phyloP scores from a whole-genome alignment of 2,329 filamentous ascomycete genomes.

The Cladosporium sphaerospermum region DNA sequence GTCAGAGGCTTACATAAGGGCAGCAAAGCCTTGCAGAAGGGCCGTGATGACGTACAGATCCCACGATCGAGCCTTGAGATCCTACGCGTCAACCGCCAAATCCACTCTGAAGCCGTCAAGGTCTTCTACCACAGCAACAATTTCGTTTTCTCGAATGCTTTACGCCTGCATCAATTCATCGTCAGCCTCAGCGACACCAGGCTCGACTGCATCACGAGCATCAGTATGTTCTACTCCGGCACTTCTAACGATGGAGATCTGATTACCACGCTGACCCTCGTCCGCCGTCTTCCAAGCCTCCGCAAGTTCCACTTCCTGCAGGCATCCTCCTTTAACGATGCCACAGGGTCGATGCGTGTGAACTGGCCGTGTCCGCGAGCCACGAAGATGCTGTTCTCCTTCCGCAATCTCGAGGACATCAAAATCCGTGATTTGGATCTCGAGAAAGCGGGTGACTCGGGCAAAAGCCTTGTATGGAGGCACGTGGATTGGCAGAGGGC shows the following conservation, averaged over 20 bases:
- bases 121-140: constrained; percentile 51
- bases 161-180: neutral
- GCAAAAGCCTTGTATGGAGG: neutral
- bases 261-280: constrained; percentile 11
- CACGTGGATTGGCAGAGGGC: neutral
- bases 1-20: no score
- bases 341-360: neutral
- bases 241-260: neutral
- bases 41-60: neutral
- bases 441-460: neutral
- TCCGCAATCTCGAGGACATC: constrained; percentile 3
- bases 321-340: neutral
- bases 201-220: neutral
- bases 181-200: neutral
- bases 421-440: constrained; percentile 4
- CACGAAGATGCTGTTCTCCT: neutral
- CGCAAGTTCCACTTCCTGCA: neutral
- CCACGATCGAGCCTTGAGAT: constrained; percentile 16
- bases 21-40: neutral
- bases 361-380: neutral
- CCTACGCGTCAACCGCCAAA: constrained; percentile 31
- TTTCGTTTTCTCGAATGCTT: constrained; percentile 46
- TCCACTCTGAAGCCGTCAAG: constrained; percentile 51
- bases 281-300: neutral
- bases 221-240: neutral